These are phyloP conservation scores for Talaromyces sp. DNA, from an alignment of 2,329 filamentous ascomycete species.

Conservation along the genomic window DNA sequence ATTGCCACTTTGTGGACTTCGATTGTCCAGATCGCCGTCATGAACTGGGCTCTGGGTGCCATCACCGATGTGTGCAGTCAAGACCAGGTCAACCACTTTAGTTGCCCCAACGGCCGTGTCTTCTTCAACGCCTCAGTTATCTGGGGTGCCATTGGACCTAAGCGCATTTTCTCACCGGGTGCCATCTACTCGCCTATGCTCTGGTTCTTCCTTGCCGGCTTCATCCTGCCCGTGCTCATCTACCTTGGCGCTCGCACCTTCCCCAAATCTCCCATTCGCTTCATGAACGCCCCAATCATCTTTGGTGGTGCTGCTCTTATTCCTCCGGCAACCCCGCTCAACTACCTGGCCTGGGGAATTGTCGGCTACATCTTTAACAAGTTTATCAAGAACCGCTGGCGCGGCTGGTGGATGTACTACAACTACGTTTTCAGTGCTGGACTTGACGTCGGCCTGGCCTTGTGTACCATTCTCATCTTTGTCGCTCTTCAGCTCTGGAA, in stretches of 20 bases:
- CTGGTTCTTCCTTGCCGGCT: slow-evolving; percentile 69
- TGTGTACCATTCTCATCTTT: slow-evolving; percentile 66
- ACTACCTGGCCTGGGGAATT: slow-evolving; percentile 66
- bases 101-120: slow-evolving; percentile 54
- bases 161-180: slow-evolving; percentile 62
- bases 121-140: slow-evolving; percentile 68
- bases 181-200: slow-evolving; percentile 61
- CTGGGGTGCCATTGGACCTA: slow-evolving; percentile 69
- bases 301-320: slow-evolving; percentile 61
- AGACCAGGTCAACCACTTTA: slow-evolving; percentile 55
- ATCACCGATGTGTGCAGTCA: slow-evolving; percentile 63
- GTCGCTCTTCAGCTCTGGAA: slow-evolving; percentile 61
- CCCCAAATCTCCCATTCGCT: slow-evolving; percentile 59
- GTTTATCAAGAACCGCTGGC: slow-evolving; percentile 60
- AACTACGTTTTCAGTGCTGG: slow-evolving; percentile 72
- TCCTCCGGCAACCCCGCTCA: slow-evolving; percentile 66
- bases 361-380: slow-evolving; percentile 67
- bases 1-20: slow-evolving; percentile 48
- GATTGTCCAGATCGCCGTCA: slow-evolving; percentile 44
- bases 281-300: slow-evolving; percentile 64
- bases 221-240: slow-evolving; percentile 58
- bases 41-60: slow-evolving; percentile 45
- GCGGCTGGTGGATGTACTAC: slow-evolving; percentile 73
- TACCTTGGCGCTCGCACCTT: slow-evolving; percentile 58
- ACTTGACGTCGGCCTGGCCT: slow-evolving; percentile 62